phyloP scores from a whole-genome alignment of 2,329 filamentous ascomycete species.

The Fusarium humuli region DNA sequence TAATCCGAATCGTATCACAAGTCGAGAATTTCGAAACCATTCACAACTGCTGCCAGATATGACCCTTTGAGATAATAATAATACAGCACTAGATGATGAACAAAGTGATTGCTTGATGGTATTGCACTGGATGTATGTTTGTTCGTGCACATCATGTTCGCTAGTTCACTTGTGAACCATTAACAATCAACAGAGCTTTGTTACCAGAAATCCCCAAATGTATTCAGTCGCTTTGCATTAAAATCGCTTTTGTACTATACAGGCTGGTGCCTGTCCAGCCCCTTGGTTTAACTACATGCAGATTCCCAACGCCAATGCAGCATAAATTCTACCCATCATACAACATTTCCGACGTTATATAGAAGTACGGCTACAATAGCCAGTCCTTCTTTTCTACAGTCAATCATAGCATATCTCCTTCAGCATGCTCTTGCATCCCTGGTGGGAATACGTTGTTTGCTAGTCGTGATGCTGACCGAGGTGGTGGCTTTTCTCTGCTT shows the following conservation, averaged over 20 bases:
- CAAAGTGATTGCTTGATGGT: neutral
- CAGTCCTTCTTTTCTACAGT: neutral
- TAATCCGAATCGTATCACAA: neutral
- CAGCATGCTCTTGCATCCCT: constrained; percentile 50
- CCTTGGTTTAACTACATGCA: constrained; percentile 1
- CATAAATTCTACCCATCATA: constrained; percentile 27
- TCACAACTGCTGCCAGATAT: neutral
- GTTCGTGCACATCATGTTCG: neutral
- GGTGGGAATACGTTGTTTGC: constrained; percentile 50
- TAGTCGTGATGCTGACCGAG: constrained; percentile 58
- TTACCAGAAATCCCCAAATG: neutral
- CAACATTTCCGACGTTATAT: constrained; percentile 21
- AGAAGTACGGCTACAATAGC: constrained; percentile 7
- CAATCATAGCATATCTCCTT: constrained; percentile 53
- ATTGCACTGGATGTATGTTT: neutral
- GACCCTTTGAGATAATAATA: neutral
- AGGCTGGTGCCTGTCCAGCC: neutral
- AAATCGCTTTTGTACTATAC: constrained; percentile 3
- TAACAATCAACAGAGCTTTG: neutral
- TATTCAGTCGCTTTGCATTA: constrained; percentile 11
- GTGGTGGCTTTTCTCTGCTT: constrained; percentile 50
- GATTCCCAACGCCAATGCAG: constrained; percentile 25
- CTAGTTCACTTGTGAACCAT: too few relatives aligned
- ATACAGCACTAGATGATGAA: neutral
- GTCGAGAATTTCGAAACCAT: neutral